These are phyloP conservation scores for Rhododendron vialii DNA, from an alignment of 148 eudicot species.

Conservation along the genomic window DNA sequence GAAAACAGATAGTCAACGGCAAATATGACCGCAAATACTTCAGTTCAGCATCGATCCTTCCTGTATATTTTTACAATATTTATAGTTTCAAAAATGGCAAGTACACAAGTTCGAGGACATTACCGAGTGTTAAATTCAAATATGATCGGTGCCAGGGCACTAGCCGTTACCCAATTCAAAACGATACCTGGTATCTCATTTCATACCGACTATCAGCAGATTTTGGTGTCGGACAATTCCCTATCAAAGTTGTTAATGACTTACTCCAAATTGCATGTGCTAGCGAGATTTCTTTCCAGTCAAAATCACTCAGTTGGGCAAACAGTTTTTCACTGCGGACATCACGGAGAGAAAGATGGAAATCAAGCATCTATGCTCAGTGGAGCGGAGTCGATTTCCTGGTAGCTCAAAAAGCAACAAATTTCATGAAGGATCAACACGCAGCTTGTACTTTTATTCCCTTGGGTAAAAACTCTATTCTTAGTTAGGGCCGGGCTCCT, in stretches of 20 bases:
- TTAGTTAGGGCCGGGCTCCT: too few relatives aligned
- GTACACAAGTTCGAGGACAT: too few relatives aligned
- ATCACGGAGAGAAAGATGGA: background rate
- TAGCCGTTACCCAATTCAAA: too few relatives aligned
- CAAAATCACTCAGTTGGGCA: background rate
- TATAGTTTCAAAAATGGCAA: too few relatives aligned
- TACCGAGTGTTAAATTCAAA: too few relatives aligned
- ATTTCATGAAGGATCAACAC: background rate
- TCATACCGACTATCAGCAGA: background rate
- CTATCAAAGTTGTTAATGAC: background rate
- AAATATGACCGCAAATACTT: too few relatives aligned
- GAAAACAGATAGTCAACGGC: background rate
- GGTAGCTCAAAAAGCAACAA: background rate
- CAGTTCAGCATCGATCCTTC: too few relatives aligned
- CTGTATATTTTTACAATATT: too few relatives aligned
- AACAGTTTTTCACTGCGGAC: background rate
- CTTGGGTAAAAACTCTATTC: too few relatives aligned
- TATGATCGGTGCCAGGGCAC: too few relatives aligned
- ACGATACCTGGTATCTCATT: too few relatives aligned
- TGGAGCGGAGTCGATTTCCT: background rate
- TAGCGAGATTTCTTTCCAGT: background rate
- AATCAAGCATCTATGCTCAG: background rate
- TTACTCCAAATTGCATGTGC: background rate
- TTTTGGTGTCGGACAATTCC: background rate
- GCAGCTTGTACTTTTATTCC: background rate